Conservation (phyloP, 257 asterid genomes). For the Lithospermum erythrorhizon region DNA sequence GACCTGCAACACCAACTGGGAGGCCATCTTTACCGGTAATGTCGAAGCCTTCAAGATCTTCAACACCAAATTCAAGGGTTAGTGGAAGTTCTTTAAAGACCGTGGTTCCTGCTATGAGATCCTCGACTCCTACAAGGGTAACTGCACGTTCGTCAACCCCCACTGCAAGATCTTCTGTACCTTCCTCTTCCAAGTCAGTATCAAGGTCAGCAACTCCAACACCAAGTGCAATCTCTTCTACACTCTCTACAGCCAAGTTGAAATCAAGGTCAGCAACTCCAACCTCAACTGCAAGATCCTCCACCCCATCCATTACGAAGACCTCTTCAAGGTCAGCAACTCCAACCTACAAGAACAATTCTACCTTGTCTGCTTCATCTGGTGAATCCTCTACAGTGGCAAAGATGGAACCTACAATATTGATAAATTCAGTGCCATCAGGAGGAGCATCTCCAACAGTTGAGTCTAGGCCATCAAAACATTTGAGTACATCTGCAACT, state of each 20-base stretch:
- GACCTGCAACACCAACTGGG: constrained; percentile 49
- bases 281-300: constrained; percentile 11
- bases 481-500: constrained; percentile 18
- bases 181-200: constrained; percentile 27
- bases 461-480: constrained; percentile 46
- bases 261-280: constrained; percentile 15
- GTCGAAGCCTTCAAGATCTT: constrained; percentile 35
- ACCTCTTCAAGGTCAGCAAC: constrained; percentile 42
- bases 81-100: constrained; percentile 38
- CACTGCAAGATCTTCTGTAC: constrained; percentile 27
- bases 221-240: constrained; percentile 8
- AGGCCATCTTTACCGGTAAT: constrained; percentile 30
- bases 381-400: constrained; percentile 20
- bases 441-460: constrained; percentile 38
- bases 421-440: constrained; percentile 23
- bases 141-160: constrained; percentile 42
- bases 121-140: constrained; percentile 42
- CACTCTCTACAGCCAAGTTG: neutral
- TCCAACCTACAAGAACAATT: constrained; percentile 24
- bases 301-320: constrained; percentile 23
- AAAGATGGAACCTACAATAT: constrained; percentile 18
- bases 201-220: constrained; percentile 54
- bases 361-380: constrained; percentile 2
- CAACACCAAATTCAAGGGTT: constrained; percentile 49
- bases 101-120: constrained; percentile 24